A percentile compares a stretch with the other conserved stretches of the same genome.
phyloP scores from a whole-genome alignment of 2,329 filamentous ascomycete species.

The Aspergillus tanneri region DNA sequence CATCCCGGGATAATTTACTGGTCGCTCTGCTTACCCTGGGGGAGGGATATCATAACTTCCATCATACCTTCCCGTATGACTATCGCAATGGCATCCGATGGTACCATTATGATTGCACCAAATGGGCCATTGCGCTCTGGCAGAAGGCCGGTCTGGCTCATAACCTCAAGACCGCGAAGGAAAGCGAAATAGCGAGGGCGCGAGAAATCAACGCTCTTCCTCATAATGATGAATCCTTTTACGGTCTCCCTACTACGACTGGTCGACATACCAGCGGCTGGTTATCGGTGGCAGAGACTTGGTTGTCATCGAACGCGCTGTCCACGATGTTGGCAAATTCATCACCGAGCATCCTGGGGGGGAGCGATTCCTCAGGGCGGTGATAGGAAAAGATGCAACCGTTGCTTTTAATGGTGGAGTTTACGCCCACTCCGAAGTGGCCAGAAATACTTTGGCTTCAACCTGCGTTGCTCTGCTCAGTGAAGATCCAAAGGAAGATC shows the following conservation, averaged over 20 bases:
- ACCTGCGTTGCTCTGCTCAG: too few species aligned
- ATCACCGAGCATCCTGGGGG: neutral
- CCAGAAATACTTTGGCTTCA: too few species aligned
- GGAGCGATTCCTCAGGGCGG: neutral
- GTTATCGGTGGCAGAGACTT: neutral
- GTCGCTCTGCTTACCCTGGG: constrained; percentile 1
- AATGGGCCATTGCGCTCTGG: constrained; percentile 3
- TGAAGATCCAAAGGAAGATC: too few species aligned
- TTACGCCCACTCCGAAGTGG: neutral
- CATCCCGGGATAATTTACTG: neutral
- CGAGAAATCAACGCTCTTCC: too few species aligned
- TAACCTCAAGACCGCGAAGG: neutral
- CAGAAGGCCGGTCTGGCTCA: neutral
- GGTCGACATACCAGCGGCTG: neutral
- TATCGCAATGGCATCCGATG: constrained; percentile 7
- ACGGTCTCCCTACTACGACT: neutral
- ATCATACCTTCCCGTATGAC: constrained; percentile 10
- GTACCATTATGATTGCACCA: constrained; percentile 4
- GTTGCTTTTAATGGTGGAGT: neutral
- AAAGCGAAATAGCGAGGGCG: neutral
- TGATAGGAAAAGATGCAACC: neutral
- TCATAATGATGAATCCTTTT: too few species aligned
- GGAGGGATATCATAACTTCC: constrained; percentile 10
- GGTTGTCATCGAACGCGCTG: neutral
- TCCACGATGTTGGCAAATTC: neutral